Evolutionary conservation across 139 green algal species (phyloP).

Genomic region (Micractinium conductrix): DNA sequence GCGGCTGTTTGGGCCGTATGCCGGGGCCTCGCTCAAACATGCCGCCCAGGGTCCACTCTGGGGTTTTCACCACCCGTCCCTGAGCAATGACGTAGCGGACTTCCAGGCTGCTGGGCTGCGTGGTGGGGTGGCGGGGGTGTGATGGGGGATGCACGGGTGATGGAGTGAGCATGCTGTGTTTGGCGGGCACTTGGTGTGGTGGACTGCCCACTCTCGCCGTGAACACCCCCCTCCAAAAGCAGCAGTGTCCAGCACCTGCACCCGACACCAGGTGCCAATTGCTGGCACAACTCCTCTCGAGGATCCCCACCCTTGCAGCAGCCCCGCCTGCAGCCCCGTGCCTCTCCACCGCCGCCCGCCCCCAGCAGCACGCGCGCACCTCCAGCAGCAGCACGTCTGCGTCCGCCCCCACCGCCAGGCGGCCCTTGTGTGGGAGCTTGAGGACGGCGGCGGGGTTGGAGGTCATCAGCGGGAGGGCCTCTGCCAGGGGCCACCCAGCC

Average conservation of each 20-base stretch:
- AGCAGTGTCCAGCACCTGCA: no score
- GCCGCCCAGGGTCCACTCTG: constrained; percentile 45
- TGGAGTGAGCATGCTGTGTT: no score
- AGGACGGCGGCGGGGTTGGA: constrained; percentile 39
- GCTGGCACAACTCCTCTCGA: no score
- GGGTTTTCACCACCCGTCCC: constrained; percentile 37
- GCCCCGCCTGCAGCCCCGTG: neutral
- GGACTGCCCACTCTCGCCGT: no score
- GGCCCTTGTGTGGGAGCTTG: constrained; percentile 46
- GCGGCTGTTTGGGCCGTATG: constrained; percentile 30
- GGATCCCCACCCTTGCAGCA: neutral
- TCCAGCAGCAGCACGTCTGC: constrained; percentile 51
- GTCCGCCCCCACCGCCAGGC: constrained; percentile 34
- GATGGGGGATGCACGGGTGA: no score
- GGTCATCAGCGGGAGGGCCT: constrained; percentile 41
- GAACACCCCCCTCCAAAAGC: no score
- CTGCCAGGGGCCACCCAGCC: constrained; percentile 13
- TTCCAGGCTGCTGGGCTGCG: neutral
- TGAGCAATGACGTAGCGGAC: constrained; percentile 36
- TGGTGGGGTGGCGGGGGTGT: no score
- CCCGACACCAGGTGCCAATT: no score
- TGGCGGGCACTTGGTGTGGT: no score
- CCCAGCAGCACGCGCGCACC: neutral
- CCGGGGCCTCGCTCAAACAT: constrained; percentile 43
- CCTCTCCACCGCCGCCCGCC: neutral